Evolutionary conservation across 345 rosid species (phyloP).

Genomic region (Brassica nigra): DNA sequence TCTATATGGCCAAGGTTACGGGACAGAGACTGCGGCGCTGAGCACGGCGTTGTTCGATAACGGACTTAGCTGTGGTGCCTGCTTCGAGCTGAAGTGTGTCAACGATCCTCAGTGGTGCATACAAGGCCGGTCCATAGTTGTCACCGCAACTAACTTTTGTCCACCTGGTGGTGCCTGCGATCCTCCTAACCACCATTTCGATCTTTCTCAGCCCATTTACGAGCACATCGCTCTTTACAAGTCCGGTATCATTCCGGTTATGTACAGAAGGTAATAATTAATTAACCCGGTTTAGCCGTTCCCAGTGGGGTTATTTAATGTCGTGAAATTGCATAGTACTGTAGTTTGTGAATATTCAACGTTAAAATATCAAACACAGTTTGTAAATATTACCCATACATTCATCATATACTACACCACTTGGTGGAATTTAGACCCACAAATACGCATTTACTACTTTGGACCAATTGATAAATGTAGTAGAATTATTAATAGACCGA

Average conservation of each 20-base stretch:
- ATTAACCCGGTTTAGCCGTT: background rate
- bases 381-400: background rate
- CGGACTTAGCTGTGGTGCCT: conserved; percentile 72
- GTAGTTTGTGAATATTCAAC: background rate
- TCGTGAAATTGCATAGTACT: background rate
- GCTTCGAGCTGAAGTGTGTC: conserved; percentile 60
- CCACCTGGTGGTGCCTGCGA: conserved; percentile 91
- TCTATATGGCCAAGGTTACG: conserved; percentile 71
- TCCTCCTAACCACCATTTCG: conserved; percentile 77
- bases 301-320: background rate
- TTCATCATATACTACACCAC: background rate
- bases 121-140: conserved; percentile 55
- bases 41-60: conserved; percentile 69
- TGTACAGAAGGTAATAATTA: conserved; percentile 53
- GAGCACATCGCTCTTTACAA: conserved; percentile 66
- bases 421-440: conserved; percentile 1
- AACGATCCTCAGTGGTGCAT: conserved; percentile 81
- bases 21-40: conserved; percentile 68
- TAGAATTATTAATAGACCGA: conserved; percentile 13
- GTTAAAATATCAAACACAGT: background rate
- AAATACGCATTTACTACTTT: conserved; percentile 25
- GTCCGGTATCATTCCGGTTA: conserved; percentile 75
- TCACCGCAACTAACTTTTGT: conserved; percentile 85
- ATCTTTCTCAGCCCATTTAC: conserved; percentile 77
- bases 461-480: conserved; percentile 37